phyloP scores from a whole-genome alignment of 345 rosid species.

The Salix koriyanagi region DNA sequence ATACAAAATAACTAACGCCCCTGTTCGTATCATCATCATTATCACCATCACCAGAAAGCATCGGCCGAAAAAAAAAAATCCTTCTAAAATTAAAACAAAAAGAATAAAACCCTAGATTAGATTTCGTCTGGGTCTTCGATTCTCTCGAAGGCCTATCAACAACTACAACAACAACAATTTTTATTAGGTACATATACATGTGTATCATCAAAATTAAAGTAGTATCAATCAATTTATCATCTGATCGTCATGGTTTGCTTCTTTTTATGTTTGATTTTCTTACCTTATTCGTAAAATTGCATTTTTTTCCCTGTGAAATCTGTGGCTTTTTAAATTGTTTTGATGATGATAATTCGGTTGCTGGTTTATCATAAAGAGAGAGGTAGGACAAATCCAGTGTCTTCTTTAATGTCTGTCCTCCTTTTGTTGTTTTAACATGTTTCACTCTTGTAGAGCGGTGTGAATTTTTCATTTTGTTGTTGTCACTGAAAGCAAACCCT shows the following conservation, averaged over 20 bases:
- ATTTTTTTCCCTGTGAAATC: too few species aligned
- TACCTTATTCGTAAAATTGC: neutral
- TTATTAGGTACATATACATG: slow-evolving; percentile 5
- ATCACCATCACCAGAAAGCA: slow-evolving; percentile 1
- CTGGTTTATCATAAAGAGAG: neutral
- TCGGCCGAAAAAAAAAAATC: neutral
- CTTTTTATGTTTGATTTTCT: neutral
- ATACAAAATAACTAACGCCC: neutral
- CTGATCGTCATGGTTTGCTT: neutral
- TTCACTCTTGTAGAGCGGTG: neutral
- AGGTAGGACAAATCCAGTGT: neutral
- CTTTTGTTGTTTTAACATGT: neutral
- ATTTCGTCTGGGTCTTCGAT: slow-evolving; percentile 27
- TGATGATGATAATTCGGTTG: neutral
- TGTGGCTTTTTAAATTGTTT: neutral
- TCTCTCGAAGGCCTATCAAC: slow-evolving; percentile 27
- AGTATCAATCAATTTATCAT: neutral
- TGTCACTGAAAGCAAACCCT: neutral
- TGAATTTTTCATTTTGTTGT: neutral
- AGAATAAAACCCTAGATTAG: slow-evolving; percentile 9
- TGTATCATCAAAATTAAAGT: neutral
- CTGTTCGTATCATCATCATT: neutral
- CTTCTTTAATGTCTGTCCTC: neutral
- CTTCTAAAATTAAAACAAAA: neutral
- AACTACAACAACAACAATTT: neutral